phyloP scores from a whole-genome alignment of 2,329 filamentous ascomycete genomes.

The Fusarium temperatum region DNA sequence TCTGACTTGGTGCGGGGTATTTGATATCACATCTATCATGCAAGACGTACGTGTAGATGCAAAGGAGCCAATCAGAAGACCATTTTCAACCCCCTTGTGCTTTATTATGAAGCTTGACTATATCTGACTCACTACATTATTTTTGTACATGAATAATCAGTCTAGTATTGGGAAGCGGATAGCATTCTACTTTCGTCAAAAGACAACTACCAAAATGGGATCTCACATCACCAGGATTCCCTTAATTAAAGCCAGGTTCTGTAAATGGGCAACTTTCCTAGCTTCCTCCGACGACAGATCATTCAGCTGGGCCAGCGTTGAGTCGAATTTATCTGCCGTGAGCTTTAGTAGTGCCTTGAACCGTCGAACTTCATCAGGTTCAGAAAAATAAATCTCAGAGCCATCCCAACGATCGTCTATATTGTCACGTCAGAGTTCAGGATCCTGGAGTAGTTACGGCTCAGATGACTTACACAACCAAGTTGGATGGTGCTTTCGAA shows the following conservation, averaged over 20 bases:
- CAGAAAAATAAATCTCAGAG: no score
- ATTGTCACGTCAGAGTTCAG: no score
- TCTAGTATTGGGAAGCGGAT: no score
- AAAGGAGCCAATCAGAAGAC: neutral
- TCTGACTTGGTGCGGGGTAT: neutral
- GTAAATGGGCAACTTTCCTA: neutral
- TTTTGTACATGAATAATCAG: no score
- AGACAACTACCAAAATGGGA: no score
- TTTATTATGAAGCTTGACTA: accelerated
- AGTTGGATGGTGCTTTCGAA: no score
- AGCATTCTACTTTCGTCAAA: no score
- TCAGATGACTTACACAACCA: no score
- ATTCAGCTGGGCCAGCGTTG: no score
- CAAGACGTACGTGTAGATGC: accelerated
- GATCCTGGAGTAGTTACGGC: no score
- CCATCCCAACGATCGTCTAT: no score
- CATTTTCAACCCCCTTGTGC: neutral
- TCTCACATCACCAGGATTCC: no score
- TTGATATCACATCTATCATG: neutral
- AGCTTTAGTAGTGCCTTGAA: neutral
- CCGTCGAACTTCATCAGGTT: neutral
- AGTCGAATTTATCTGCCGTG: neutral
- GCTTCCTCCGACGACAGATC: neutral
- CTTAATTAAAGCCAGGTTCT: neutral
- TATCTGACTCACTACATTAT: neutral